Evolutionary conservation across 345 rosid species (phyloP).

Genomic region (Citrus maxima): DNA sequence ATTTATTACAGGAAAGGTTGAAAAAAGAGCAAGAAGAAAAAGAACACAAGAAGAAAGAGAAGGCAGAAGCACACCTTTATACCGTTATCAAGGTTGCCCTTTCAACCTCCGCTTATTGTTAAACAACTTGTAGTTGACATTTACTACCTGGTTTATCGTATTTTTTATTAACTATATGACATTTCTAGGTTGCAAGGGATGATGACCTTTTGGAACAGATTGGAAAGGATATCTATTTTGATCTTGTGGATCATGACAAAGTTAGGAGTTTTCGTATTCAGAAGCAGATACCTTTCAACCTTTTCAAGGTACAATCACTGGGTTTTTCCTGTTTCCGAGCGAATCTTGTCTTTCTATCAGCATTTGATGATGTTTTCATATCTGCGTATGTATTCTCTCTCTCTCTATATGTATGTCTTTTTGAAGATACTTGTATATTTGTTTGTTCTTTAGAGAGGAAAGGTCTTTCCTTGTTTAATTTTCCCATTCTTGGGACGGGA

Average conservation of each 20-base stretch:
- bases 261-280: constrained; percentile 86
- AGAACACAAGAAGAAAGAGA: constrained; percentile 81
- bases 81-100: constrained; percentile 73
- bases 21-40: constrained; percentile 97
- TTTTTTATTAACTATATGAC: constrained; percentile 14
- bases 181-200: constrained; percentile 80
- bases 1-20: constrained; percentile 65
- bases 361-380: neutral
- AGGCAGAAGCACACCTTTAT: constrained; percentile 89
- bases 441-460: neutral
- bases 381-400: neutral
- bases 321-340: neutral
- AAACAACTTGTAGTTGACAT: neutral
- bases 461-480: neutral
- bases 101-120: neutral
- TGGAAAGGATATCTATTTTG: constrained; percentile 90
- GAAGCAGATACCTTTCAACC: constrained; percentile 70
- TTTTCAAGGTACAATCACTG: constrained; percentile 62
- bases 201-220: constrained; percentile 80
- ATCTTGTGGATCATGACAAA: constrained; percentile 96
- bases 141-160: neutral
- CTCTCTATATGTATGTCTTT: neutral
- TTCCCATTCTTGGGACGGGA: neutral
- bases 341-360: neutral
- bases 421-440: neutral